Conservation (phyloP, 768 basidiomycete genomes). For the Mycena galericulata region DNA sequence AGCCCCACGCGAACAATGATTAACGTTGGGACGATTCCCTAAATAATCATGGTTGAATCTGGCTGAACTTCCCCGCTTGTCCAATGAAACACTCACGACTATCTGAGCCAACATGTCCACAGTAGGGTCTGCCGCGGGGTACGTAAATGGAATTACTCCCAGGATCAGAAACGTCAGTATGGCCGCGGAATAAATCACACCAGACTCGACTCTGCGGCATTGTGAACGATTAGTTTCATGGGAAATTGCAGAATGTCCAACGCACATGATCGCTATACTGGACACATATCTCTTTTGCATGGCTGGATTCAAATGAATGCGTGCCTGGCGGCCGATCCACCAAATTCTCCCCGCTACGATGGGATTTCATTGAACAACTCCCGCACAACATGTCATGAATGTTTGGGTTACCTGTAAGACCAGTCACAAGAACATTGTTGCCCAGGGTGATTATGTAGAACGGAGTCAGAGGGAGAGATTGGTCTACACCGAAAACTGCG, state of each 20-base stretch:
- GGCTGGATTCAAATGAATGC: slow-evolving; percentile 39
- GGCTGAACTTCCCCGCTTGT: too few species aligned
- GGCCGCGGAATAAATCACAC: slow-evolving; percentile 45
- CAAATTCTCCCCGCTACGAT: slow-evolving; percentile 44
- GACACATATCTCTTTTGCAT: slow-evolving; percentile 42
- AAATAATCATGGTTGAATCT: too few species aligned
- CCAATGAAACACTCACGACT: slow-evolving; percentile 44
- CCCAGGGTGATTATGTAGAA: slow-evolving; percentile 46
- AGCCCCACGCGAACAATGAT: too few species aligned
- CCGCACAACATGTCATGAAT: not conserved
- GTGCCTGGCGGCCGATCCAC: slow-evolving; percentile 46
- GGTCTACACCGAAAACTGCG: slow-evolving; percentile 38
- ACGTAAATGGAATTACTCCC: not conserved
- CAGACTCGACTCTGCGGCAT: slow-evolving; percentile 47
- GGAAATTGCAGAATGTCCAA: not conserved
- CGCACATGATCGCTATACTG: slow-evolving; percentile 45
- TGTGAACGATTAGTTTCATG: too few species aligned
- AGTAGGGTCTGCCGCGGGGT: not conserved
- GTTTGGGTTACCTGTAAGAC: slow-evolving; percentile 41
- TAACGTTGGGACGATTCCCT: too few species aligned
- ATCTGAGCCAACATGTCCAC: slow-evolving; percentile 44
- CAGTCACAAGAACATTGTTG: slow-evolving; percentile 45
- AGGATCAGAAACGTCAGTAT: slow-evolving; percentile 39
- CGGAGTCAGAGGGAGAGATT: slow-evolving; percentile 39
- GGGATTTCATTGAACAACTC: not conserved